These are phyloP conservation scores for Russula earlei DNA, from an alignment of 768 basidiomycete species.

Conservation along the genomic window DNA sequence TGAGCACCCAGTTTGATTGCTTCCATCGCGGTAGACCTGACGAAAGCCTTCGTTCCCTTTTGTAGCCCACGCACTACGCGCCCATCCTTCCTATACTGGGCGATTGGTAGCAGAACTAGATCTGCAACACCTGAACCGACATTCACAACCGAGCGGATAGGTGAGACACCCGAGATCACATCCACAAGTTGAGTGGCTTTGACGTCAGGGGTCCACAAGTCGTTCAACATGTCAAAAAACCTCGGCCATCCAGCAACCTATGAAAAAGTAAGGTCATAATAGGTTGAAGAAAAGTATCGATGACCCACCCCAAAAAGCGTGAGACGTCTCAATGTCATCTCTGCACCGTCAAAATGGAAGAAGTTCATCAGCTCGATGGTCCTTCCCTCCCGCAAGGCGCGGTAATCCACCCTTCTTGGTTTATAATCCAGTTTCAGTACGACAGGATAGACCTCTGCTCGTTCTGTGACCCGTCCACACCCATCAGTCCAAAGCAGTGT, in stretches of 20 bases:
- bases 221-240: conserved; percentile 86
- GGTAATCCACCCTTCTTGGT: conserved; percentile 91
- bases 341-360: conserved; percentile 98
- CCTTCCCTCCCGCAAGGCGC: conserved; percentile 78
- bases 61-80: conserved; percentile 87
- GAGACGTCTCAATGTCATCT: conserved; percentile 94
- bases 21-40: conserved; percentile 91
- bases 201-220: conserved; percentile 98
- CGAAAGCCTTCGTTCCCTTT: conserved; percentile 86
- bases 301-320: conserved; percentile 76
- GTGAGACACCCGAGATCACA: conserved; percentile 92
- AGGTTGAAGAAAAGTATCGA: conserved; percentile 9
- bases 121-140: conserved; percentile 97
- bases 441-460: conserved; percentile 91
- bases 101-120: conserved; percentile 88
- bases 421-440: conserved; percentile 97
- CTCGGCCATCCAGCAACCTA: conserved; percentile 91
- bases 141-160: conserved; percentile 93
- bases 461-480: conserved; percentile 40
- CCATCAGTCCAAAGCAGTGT: neutral
- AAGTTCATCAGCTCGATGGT: conserved; percentile 99
- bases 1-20: conserved; percentile 91
- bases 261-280: neutral
- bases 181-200: conserved; percentile 97
- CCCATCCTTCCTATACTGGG: conserved; percentile 96